Evolutionary conservation across 768 basidiomycete genomes (phyloP).

Genomic region (Serendipita sp.): DNA sequence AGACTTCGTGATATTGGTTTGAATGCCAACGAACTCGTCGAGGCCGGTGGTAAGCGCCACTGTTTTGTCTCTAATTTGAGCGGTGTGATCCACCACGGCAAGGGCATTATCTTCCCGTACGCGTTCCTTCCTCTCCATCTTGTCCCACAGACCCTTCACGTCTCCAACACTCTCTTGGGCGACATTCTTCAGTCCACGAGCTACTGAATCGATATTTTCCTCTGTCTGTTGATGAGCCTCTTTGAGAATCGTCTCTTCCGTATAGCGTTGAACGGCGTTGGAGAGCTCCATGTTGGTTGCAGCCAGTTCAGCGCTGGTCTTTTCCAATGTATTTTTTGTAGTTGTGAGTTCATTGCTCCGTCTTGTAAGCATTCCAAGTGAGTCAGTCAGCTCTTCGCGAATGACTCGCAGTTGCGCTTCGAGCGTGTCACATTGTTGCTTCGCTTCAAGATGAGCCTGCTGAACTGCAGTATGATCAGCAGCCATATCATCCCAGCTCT

Average conservation of each 20-base stretch:
- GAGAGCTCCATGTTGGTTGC: conserved; percentile 42
- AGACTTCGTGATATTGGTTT: conserved; percentile 35
- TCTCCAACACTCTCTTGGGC: conserved; percentile 56
- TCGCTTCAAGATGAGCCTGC: conserved; percentile 69
- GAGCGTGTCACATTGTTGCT: conserved; percentile 66
- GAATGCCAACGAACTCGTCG: conserved; percentile 41
- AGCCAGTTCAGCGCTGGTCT: conserved; percentile 35
- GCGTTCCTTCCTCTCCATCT: conserved; percentile 65
- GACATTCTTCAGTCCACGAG: conserved; percentile 46
- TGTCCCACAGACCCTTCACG: conserved; percentile 55
- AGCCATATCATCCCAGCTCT: conserved; percentile 73
- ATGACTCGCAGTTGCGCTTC: conserved; percentile 65
- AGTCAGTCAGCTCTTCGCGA: conserved; percentile 84
- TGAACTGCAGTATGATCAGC: conserved; percentile 60
- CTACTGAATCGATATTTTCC: conserved; percentile 50
- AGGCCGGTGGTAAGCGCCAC: conserved; percentile 40
- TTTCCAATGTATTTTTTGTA: conserved; percentile 39
- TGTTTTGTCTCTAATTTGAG: conserved; percentile 38
- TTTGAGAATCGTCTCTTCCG: conserved; percentile 66
- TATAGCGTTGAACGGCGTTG: conserved; percentile 40
- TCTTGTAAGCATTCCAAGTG: conserved; percentile 57
- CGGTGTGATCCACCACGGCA: conserved; percentile 46
- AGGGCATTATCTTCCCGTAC: conserved; percentile 49
- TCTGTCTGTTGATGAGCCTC: conserved; percentile 69
- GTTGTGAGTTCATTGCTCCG: conserved; percentile 60